phyloP scores from a whole-genome alignment of 2,329 filamentous ascomycete species.

The Paracorniculantispora psalliotae region DNA sequence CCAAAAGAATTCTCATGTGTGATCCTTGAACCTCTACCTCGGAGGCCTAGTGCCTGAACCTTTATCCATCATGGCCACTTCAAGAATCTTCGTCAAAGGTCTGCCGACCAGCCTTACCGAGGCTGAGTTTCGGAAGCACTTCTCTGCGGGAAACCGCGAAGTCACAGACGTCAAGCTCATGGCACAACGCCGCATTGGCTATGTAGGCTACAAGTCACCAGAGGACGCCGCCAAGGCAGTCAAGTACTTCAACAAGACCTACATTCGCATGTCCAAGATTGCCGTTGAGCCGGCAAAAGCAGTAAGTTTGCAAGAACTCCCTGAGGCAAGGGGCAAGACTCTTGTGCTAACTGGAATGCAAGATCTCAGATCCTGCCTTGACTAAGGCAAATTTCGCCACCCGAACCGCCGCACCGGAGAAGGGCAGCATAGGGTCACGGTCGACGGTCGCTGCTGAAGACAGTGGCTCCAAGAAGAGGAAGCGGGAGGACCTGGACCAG shows the following conservation, averaged over 20 bases:
- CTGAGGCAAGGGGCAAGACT: background rate
- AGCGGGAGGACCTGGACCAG: constrained; percentile 53
- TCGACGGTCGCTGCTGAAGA: constrained; percentile 24
- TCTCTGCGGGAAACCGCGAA: constrained; percentile 64
- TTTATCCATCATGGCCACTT: constrained; percentile 47
- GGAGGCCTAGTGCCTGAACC: constrained; percentile 16
- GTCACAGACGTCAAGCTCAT: constrained; percentile 93
- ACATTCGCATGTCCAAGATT: constrained; percentile 93
- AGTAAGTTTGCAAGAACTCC: constrained; percentile 40
- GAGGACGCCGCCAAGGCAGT: constrained; percentile 78
- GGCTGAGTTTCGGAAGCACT: constrained; percentile 83
- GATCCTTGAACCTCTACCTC: constrained; percentile 12
- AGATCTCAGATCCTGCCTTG: constrained; percentile 41
- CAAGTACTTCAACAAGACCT: constrained; percentile 93
- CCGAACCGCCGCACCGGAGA: constrained; percentile 3
- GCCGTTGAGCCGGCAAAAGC: constrained; percentile 82
- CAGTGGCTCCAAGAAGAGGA: constrained; percentile 60
- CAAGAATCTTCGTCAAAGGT: constrained; percentile 73
- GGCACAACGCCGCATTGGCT: constrained; percentile 84
- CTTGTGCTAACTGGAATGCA: constrained; percentile 33
- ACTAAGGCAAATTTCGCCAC: constrained; percentile 22
- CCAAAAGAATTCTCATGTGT: constrained; percentile 11
- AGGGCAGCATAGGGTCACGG: background rate
- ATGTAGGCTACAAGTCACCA: constrained; percentile 84
- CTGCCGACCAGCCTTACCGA: constrained; percentile 82